Conservation (phyloP, 192 early-diverging fungal genomes). For the Coemansia sp. region DNA sequence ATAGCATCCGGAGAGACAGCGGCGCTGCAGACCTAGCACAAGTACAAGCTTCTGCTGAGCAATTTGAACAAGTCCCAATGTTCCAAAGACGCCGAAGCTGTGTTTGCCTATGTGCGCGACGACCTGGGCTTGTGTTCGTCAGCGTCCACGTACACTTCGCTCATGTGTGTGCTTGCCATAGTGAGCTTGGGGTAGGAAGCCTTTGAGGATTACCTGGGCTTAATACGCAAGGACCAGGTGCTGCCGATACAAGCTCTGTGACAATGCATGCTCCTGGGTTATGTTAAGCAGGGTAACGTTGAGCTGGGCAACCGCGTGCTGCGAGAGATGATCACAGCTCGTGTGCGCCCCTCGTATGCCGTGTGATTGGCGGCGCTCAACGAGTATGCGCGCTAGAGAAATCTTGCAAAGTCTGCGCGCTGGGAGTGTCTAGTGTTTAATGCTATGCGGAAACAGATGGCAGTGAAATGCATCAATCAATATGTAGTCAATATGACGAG, state of each 20-base stretch:
- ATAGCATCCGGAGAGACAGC: not conserved
- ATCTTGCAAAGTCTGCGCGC: conserved; percentile 31
- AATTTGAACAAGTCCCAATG: conserved; percentile 24
- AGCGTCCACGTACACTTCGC: conserved; percentile 31
- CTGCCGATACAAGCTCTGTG: conserved; percentile 16
- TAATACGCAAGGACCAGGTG: conserved; percentile 33
- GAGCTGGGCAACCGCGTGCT: conserved; percentile 29
- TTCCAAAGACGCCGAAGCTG: conserved; percentile 17
- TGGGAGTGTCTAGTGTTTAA: conserved; percentile 32
- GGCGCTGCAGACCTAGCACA: conserved; percentile 34
- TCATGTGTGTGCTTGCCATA: conserved; percentile 29
- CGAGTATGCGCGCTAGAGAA: conserved; percentile 25
- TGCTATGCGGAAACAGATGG: conserved; percentile 20
- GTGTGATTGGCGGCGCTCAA: conserved; percentile 30
- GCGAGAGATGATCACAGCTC: conserved; percentile 15
- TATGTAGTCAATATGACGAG: conserved; percentile 13
- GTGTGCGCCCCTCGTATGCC: conserved; percentile 14
- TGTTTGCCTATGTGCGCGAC: conserved; percentile 35
- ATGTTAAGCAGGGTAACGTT: conserved; percentile 23
- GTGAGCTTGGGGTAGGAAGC: conserved; percentile 10
- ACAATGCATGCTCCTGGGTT: conserved; percentile 35
- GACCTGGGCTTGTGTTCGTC: conserved; percentile 30
- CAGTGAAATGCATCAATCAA: conserved; percentile 6
- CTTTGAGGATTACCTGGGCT: conserved; percentile 17
- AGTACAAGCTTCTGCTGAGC: conserved; percentile 39